Percentiles rank a stretch among this genome's conserved stretches.
These are phyloP conservation scores for Talaromyces sp. DNA, from an alignment of 2,329 filamentous ascomycete species.

Conservation along the genomic window DNA sequence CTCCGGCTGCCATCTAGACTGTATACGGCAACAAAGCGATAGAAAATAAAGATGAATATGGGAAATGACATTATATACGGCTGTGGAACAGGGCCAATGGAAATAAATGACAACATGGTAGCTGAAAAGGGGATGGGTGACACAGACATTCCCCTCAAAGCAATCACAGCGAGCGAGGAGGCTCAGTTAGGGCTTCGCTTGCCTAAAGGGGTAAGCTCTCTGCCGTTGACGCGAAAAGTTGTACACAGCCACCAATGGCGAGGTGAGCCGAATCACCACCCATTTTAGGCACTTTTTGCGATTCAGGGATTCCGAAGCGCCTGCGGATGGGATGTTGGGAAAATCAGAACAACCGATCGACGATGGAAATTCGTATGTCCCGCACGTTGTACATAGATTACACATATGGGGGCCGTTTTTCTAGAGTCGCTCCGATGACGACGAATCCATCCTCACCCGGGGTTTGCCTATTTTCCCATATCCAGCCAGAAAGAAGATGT, in stretches of 20 bases:
- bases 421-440: neutral
- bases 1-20: neutral
- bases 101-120: neutral
- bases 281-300: neutral
- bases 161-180: neutral
- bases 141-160: neutral
- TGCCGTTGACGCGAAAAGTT: neutral
- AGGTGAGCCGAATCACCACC: neutral
- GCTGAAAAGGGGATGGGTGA: neutral
- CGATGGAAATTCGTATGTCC: neutral
- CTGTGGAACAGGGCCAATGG: neutral
- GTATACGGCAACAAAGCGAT: neutral
- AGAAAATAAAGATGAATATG: neutral
- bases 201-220: neutral
- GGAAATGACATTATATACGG: neutral
- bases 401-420: constrained; percentile 8
- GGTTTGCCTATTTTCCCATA: neutral
- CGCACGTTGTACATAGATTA: neutral
- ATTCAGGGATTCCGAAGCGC: neutral
- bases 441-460: neutral
- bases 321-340: neutral
- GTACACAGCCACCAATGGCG: neutral
- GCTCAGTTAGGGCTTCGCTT: neutral
- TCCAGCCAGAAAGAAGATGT: neutral
- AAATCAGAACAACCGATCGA: neutral